A percentile compares a stretch with the other conserved stretches of the same genome.
phyloP scores from a whole-genome alignment of 2,329 filamentous ascomycete genomes.

The Rhinocladiella mackenziei region DNA sequence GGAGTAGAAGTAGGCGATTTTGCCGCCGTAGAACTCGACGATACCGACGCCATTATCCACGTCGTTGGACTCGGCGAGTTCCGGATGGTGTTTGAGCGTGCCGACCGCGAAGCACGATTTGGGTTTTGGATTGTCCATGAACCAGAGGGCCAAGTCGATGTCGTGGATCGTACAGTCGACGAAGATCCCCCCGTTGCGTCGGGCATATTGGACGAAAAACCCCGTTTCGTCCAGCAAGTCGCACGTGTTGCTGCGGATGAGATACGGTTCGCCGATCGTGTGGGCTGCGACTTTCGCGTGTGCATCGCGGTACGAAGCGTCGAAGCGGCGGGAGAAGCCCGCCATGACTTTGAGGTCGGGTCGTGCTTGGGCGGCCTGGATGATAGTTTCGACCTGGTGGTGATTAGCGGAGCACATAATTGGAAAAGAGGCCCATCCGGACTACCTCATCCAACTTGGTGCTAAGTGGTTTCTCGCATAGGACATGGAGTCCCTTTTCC shows the following conservation, averaged over 20 bases:
- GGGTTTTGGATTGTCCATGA: constrained; percentile 48
- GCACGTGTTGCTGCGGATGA: constrained; percentile 63
- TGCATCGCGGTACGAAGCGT: constrained; percentile 61
- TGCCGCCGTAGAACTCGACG: constrained; percentile 39
- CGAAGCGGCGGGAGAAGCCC: constrained; percentile 64
- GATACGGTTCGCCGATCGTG: constrained; percentile 56
- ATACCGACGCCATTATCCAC: constrained; percentile 38
- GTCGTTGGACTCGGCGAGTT: constrained; percentile 35
- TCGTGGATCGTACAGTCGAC: constrained; percentile 69
- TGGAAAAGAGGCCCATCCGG: constrained; percentile 31
- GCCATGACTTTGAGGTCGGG: constrained; percentile 64
- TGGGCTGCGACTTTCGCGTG: constrained; percentile 51
- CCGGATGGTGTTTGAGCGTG: constrained; percentile 32
- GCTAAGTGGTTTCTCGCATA: constrained; percentile 53
- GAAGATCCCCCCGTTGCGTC: constrained; percentile 64
- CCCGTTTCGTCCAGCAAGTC: constrained; percentile 62
- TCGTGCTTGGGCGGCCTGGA: constrained; percentile 48
- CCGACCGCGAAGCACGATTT: constrained; percentile 35
- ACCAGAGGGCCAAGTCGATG: constrained; percentile 63
- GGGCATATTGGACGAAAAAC: constrained; percentile 66
- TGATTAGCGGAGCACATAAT: constrained; percentile 42
- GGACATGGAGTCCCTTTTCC: constrained; percentile 51
- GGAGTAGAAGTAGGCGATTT: constrained; percentile 35
- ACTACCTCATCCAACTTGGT: constrained; percentile 58
- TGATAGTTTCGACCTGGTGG: constrained; percentile 49